A percentile compares a stretch with the other conserved stretches of the same genome.
These are phyloP conservation scores for Sordaria brevicollis DNA, from an alignment of 495 filamentous ascomycete genomes.

Conservation along the genomic window DNA sequence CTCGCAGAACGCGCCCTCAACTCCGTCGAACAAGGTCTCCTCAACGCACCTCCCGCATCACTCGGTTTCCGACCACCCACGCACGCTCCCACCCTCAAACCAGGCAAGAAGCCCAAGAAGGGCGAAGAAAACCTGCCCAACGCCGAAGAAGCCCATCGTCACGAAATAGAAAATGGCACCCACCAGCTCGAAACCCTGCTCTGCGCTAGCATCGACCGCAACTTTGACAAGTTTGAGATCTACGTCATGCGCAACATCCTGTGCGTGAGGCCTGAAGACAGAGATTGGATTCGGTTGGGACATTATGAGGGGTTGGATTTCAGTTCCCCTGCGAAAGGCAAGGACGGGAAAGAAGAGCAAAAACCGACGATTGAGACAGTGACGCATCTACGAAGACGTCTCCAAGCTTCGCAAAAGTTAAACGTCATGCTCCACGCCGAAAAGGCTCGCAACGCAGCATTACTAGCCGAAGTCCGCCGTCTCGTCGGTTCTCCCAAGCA, in stretches of 20 bases:
- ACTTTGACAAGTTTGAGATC: constrained; percentile 93
- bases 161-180: constrained; percentile 81
- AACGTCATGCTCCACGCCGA: constrained; percentile 66
- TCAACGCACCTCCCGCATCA: constrained; percentile 54
- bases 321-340: background rate
- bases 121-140: background rate
- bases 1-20: constrained; percentile 77
- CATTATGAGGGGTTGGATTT: constrained; percentile 63
- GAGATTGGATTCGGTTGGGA: constrained; percentile 64
- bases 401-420: constrained; percentile 73
- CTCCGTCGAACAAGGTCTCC: constrained; percentile 69
- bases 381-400: constrained; percentile 57
- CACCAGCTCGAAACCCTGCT: constrained; percentile 94
- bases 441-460: constrained; percentile 59
- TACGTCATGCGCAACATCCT: constrained; percentile 85
- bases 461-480: constrained; percentile 54
- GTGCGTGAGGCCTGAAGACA: constrained; percentile 57
- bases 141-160: constrained; percentile 44
- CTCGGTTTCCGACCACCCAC: constrained; percentile 59
- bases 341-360: constrained; percentile 14
- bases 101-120: background rate
- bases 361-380: constrained; percentile 55
- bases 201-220: constrained; percentile 88
- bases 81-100: constrained; percentile 25
- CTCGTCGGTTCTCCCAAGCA: constrained; percentile 33